Evolutionary conservation across 2,329 filamentous ascomycete genomes (phyloP).

Genomic region (Diplodia seriata): DNA sequence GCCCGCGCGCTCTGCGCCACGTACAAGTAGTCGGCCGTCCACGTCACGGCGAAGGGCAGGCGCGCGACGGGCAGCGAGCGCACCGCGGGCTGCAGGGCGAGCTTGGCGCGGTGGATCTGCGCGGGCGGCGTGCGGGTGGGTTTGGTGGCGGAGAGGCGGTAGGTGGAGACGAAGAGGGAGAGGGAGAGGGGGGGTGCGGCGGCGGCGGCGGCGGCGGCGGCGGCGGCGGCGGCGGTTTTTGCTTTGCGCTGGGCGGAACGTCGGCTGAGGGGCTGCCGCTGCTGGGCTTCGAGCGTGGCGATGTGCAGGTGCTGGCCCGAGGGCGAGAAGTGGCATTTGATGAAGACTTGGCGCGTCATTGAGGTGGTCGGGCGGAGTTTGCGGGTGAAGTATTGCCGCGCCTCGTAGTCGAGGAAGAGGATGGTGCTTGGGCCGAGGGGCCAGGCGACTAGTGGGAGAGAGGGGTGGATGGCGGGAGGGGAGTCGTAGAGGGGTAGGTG

Average conservation of each 20-base stretch:
- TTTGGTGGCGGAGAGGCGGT: slow-evolving; percentile 1
- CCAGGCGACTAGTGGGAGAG: slow-evolving; percentile 33
- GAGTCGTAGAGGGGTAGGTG: slow-evolving; percentile 30
- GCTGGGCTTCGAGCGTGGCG: slow-evolving; percentile 33
- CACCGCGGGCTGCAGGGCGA: slow-evolving; percentile 26
- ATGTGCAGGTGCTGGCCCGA: slow-evolving; percentile 33
- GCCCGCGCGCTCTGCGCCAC: slow-evolving; percentile 28
- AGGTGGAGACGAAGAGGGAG: slow-evolving; percentile 27
- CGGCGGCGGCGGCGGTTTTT: background rate
- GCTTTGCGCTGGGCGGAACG: background rate
- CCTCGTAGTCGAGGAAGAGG: slow-evolving; percentile 33
- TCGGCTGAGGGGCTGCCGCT: background rate
- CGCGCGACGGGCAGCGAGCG: slow-evolving; percentile 14
- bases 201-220: too few species aligned
- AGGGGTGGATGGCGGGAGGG: slow-evolving; percentile 34
- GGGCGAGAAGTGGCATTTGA: slow-evolving; percentile 34
- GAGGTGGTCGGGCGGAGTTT: slow-evolving; percentile 12
- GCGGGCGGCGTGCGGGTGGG: slow-evolving; percentile 18
- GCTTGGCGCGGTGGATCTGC: slow-evolving; percentile 32
- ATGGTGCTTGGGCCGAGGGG: slow-evolving; percentile 33
- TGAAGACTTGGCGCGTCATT: slow-evolving; percentile 33
- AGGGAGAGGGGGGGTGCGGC: background rate
- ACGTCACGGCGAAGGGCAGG: slow-evolving; percentile 33
- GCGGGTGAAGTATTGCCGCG: slow-evolving; percentile 33
- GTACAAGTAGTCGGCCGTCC: slow-evolving; percentile 33